These are phyloP conservation scores for Tolypocladium tropicale DNA, from an alignment of 2,329 filamentous ascomycete genomes.

Conservation along the genomic window DNA sequence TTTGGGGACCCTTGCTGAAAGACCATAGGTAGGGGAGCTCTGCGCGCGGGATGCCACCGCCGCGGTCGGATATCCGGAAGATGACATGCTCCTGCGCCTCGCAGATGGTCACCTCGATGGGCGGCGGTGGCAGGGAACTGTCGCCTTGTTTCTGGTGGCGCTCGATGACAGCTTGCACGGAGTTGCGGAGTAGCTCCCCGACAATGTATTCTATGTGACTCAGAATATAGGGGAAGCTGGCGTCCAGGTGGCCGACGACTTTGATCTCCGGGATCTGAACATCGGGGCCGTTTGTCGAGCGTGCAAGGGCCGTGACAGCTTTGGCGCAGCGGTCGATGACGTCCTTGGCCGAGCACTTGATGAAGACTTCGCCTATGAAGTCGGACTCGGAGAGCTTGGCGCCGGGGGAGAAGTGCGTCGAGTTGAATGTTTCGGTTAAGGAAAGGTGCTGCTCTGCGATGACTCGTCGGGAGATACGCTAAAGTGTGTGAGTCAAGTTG, in stretches of 20 bases:
- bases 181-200: slow-evolving; percentile 88
- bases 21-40: slow-evolving; percentile 90
- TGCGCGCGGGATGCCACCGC: slow-evolving; percentile 79
- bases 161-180: slow-evolving; percentile 85
- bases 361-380: slow-evolving; percentile 90
- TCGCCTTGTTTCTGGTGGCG: slow-evolving; percentile 39
- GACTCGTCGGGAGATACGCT: slow-evolving; percentile 90
- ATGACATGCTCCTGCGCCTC: slow-evolving; percentile 93
- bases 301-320: slow-evolving; percentile 64
- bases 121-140: slow-evolving; percentile 44
- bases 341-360: slow-evolving; percentile 84
- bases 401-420: slow-evolving; percentile 79
- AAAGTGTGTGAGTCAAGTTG: slow-evolving; percentile 5
- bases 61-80: slow-evolving; percentile 89
- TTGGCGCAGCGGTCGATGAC: slow-evolving; percentile 76
- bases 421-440: slow-evolving; percentile 87
- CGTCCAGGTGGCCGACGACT: slow-evolving; percentile 74
- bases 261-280: slow-evolving; percentile 69
- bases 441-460: slow-evolving; percentile 97
- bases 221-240: slow-evolving; percentile 92
- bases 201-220: slow-evolving; percentile 96
- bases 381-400: slow-evolving; percentile 64
- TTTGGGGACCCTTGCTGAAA: slow-evolving; percentile 85
- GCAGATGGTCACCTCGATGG: slow-evolving; percentile 90
- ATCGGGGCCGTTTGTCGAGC: slow-evolving; percentile 62